These are phyloP conservation scores for Epicoccum sorghinum DNA, from an alignment of 2,329 filamentous ascomycete species.

Conservation along the genomic window DNA sequence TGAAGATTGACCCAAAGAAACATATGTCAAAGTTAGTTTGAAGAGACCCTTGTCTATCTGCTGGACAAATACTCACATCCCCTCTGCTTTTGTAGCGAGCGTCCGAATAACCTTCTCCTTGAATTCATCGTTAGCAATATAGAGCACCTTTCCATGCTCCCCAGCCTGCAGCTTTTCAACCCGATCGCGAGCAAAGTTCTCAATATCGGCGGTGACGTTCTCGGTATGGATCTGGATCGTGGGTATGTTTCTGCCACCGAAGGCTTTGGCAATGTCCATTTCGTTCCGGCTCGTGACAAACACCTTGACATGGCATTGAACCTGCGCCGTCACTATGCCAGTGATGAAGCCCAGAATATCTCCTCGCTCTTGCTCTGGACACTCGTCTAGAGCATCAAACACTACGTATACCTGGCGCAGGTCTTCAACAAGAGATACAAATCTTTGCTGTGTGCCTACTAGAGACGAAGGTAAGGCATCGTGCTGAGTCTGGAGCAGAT, in stretches of 20 bases:
- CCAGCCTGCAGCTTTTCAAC: conserved; percentile 19
- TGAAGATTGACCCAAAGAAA: conserved; percentile 33
- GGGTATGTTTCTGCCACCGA: conserved; percentile 20
- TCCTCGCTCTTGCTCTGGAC: conserved; percentile 16
- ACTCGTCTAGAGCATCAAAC: conserved; percentile 25
- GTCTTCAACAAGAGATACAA: conserved; percentile 13
- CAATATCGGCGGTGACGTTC: conserved; percentile 25
- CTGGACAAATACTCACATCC: conserved; percentile 23
- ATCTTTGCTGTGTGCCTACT: conserved; percentile 16
- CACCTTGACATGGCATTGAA: conserved; percentile 18
- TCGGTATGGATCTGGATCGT: conserved; percentile 23
- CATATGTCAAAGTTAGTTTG: conserved; percentile 14
- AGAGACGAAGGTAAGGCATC: conserved; percentile 16
- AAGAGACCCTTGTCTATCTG: background rate
- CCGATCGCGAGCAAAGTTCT: conserved; percentile 16
- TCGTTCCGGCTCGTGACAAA: conserved; percentile 29
- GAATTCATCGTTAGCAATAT: conserved; percentile 18
- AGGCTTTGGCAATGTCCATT: conserved; percentile 27
- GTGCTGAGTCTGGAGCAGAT: conserved; percentile 15
- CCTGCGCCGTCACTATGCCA: conserved; percentile 8
- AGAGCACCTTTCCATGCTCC: conserved; percentile 22
- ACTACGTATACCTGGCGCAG: conserved; percentile 14
- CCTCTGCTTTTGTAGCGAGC: conserved; percentile 23
- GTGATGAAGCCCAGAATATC: conserved; percentile 17
- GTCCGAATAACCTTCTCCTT: conserved; percentile 21